Evolutionary conservation across 2,329 filamentous ascomycete genomes (phyloP), one percentile per base, ranked within the genome.

Genomic region (Beauveria asiatica): DNA sequence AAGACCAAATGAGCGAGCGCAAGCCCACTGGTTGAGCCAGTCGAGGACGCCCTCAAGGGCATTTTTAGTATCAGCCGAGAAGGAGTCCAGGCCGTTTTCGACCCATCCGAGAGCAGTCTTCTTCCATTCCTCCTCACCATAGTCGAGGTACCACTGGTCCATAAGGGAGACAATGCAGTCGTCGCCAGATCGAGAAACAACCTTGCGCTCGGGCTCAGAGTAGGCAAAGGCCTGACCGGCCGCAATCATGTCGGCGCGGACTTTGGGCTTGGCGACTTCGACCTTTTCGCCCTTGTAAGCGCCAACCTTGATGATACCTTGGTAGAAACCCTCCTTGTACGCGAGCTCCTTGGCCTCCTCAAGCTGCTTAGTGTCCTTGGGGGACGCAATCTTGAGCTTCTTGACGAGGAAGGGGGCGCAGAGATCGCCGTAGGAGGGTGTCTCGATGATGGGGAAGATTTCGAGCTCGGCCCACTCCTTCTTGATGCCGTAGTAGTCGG

Each of bases 61-160:
- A 71, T 92, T 84, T 74, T 86, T 88, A 53, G 90, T 87, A 70
- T 92, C 89, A 37, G 78, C 72, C n/a, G 81, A 84, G 76, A 89
- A 97, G 8, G 89, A 90, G 74, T 97, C 89, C 63, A 97, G 77
- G 33, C 83, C 83, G 69, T 86, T 85, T 59, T 83, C 82, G 51
- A 96, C 85, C 70, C 89, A 87, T 65, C 87, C 81, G 58, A 92
- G 78, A 16, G 89, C 90, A 48, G 83, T 80, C 64, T 89, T 77
- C 70, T 89, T 89, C 94, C 94, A 97, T 54, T 87, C 82, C 48
- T 90, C 90, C 75, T 92, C 89, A 63, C 94, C 94, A 70, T 99
- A 99, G 76, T 97, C 93, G 68, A 99, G 80, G 76, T 96, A 99
- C 92, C 94, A 99, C 75, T 99, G 94, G 68, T 97, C 93, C 70